These are phyloP conservation scores for Podaxis sp. DNA, from an alignment of 768 basidiomycete genomes.

Conservation along the genomic window DNA sequence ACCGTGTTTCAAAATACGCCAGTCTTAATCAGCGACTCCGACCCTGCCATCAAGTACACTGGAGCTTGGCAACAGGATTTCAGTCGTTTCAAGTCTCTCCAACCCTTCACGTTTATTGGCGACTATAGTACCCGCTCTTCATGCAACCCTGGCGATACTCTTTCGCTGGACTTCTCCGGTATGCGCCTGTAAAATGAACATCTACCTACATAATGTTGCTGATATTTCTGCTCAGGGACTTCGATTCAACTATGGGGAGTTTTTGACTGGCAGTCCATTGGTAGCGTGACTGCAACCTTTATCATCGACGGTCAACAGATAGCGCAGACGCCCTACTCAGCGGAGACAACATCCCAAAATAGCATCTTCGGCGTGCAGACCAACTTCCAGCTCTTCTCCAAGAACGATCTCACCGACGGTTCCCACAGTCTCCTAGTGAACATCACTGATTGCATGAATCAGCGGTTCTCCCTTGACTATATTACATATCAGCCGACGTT, in stretches of 20 bases:
- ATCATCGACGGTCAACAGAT: slow-evolving; percentile 18
- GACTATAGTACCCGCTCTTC: slow-evolving; percentile 18
- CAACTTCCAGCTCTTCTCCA: slow-evolving; percentile 21
- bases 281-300: slow-evolving; percentile 19
- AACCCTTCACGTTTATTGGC: slow-evolving; percentile 14
- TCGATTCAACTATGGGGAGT: slow-evolving; percentile 20
- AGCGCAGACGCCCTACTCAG: slow-evolving; percentile 17
- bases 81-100: not conserved
- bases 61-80: slow-evolving; percentile 17
- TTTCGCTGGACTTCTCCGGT: slow-evolving; percentile 16
- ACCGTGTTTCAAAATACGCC: slow-evolving; percentile 18
- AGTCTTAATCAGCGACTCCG: slow-evolving; percentile 22
- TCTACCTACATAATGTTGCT: not conserved
- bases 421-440: slow-evolving; percentile 20
- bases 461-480: slow-evolving; percentile 22
- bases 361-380: slow-evolving; percentile 15
- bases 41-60: slow-evolving; percentile 16
- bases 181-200: not conserved
- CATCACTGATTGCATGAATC: slow-evolving; percentile 16
- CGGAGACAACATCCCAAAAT: slow-evolving; percentile 14
- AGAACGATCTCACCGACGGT: slow-evolving; percentile 14
- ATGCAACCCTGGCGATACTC: slow-evolving; percentile 11
- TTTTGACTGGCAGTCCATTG: slow-evolving; percentile 20
- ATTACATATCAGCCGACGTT: slow-evolving; percentile 24
- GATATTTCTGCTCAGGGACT: slow-evolving; percentile 14